phyloP scores from a whole-genome alignment of 2,329 filamentous ascomycete genomes.

The Ophiostoma populinum region DNA sequence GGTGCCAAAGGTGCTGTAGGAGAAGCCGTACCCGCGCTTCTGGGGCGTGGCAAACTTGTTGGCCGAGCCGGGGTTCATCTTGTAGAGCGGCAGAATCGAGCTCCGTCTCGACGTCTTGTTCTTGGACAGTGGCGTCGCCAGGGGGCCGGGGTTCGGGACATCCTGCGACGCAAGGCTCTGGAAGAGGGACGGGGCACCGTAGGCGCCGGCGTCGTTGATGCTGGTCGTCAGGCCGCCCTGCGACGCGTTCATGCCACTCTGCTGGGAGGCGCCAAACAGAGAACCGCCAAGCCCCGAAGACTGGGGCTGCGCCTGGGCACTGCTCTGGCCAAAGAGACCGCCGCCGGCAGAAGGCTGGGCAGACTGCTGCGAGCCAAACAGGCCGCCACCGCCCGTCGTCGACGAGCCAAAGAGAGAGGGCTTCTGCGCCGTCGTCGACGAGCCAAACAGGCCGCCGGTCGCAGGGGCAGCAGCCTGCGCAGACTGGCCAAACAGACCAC shows the following conservation, averaged over 20 bases:
- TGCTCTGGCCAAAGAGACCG: slow-evolving; percentile 28
- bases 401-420: slow-evolving; percentile 35
- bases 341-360: slow-evolving; percentile 21
- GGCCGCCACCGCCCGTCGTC: slow-evolving; percentile 26
- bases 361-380: slow-evolving; percentile 35
- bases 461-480: too few species aligned
- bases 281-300: slow-evolving; percentile 28
- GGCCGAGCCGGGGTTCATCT: slow-evolving; percentile 65
- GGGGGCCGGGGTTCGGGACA: slow-evolving; percentile 60
- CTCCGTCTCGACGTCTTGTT: slow-evolving; percentile 53
- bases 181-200: slow-evolving; percentile 78
- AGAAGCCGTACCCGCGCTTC: slow-evolving; percentile 78
- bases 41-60: slow-evolving; percentile 70
- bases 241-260: slow-evolving; percentile 27
- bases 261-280: slow-evolving; percentile 38
- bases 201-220: slow-evolving; percentile 70
- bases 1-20: slow-evolving; percentile 80
- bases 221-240: slow-evolving; percentile 60
- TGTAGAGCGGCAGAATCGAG: slow-evolving; percentile 71
- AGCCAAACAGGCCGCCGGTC: slow-evolving; percentile 32
- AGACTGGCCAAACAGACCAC: too few species aligned
- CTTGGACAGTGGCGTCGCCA: slow-evolving; percentile 75
- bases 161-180: slow-evolving; percentile 48
- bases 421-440: slow-evolving; percentile 33
- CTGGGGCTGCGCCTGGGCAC: slow-evolving; percentile 32